A percentile compares a stretch with the other conserved stretches of the same genome.
Conservation (phyloP, 352 stramenopile genomes). For the Globisporangium paroecandrum region DNA sequence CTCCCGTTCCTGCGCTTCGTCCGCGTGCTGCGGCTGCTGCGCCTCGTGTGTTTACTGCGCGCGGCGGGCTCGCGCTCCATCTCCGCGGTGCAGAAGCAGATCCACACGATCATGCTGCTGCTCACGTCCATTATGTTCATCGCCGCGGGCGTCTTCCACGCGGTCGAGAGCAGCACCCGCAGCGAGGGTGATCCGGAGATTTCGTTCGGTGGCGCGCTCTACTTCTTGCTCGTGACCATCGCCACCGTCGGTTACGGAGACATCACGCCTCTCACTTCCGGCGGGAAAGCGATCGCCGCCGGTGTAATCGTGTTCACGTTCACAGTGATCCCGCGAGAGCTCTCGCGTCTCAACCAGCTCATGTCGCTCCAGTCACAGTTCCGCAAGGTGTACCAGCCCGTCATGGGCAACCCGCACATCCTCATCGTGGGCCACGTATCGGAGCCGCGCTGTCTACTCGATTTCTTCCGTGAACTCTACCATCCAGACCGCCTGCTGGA, state of each 20-base stretch:
- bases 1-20: conserved; percentile 64
- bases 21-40: conserved; percentile 52
- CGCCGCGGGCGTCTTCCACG: conserved; percentile 53
- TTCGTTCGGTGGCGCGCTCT: conserved; percentile 55
- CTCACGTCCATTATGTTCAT: conserved; percentile 68
- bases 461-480: conserved; percentile 67
- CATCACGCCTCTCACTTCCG: conserved; percentile 38
- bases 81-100: conserved; percentile 62
- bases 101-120: conserved; percentile 61
- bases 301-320: conserved; percentile 56
- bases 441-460: conserved; percentile 44
- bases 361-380: conserved; percentile 67
- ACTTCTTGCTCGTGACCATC: conserved; percentile 60
- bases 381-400: conserved; percentile 49
- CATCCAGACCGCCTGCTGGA: conserved; percentile 48
- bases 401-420: conserved; percentile 50
- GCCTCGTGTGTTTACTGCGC: conserved; percentile 48
- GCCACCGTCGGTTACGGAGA: conserved; percentile 57
- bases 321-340: conserved; percentile 50
- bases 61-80: conserved; percentile 41
- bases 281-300: conserved; percentile 38
- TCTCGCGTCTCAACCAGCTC: conserved; percentile 50
- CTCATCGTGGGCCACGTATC: conserved; percentile 52
- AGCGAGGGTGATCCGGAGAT: conserved; percentile 23
- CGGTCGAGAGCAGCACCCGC: conserved; percentile 38